Base-by-base conservation (phyloP, 805 yeast genomes). In the Allodekkera sacchari region DNA sequence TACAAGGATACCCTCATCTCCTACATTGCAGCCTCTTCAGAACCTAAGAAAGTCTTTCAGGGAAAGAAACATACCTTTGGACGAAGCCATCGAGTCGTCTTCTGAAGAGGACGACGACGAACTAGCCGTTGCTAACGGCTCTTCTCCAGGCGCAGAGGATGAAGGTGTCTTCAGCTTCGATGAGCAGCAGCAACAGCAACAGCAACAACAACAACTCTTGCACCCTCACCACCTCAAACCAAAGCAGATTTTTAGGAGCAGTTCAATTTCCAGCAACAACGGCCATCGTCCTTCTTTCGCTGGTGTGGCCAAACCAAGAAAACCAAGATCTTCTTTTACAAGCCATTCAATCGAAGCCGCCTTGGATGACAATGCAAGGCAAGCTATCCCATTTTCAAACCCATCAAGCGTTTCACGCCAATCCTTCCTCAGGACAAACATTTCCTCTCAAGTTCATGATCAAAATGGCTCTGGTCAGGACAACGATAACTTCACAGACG, bases 401-500 rank as follows among this genome's bases (percentile, higher is more conserved):
- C 42, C 58, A 3, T 50, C 60, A 2, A 47, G 49, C 22, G 48
- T 55, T 10, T 39, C 56, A 11, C 48, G 68, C 24, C 64, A 68
- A 32, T 61, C 67, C 4, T 66, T 64, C 27, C 41, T 66, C 22
- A 44, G 64, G 22, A 52, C 60, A 11, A 47, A 42, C 32, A 31
- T 52, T 4, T 50, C 54, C 2, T 57, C 58, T 3, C 38, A 42
- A 20, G 12, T 10, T 19, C 28, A n/a, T 6, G 12, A 9, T 6
- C 7, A 10, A 13, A 7, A 12, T 19, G 10, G 11, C 22, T 20
- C 28, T n/a, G 13, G 19, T 9, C 17, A 27, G 9, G 33, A 38
- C 3, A 26, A 31, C 32, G 68, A 77, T 27, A 94, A 84, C 48
- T 45, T 37, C 32, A 89, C 98, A 0, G 98, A 89, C 55, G 97